These are phyloP conservation scores for Neurospora discreta DNA, from an alignment of 495 filamentous ascomycete species.

Conservation along the genomic window DNA sequence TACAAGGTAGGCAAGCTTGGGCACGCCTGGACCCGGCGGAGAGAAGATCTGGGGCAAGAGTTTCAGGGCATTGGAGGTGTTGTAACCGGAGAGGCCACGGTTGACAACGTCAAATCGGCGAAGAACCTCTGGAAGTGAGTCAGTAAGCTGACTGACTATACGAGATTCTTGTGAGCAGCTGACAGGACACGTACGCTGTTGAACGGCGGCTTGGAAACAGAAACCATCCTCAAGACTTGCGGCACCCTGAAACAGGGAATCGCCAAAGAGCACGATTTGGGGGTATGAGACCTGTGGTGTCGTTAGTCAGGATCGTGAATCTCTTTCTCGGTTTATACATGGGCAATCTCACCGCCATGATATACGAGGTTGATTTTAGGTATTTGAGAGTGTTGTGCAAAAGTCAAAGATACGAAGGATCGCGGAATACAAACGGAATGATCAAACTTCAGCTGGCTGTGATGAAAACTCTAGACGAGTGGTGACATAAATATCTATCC, in stretches of 20 bases:
- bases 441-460: background rate
- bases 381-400: background rate
- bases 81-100: constrained; percentile 39
- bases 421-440: background rate
- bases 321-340: background rate
- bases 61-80: constrained; percentile 35
- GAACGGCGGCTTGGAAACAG: constrained; percentile 58
- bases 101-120: constrained; percentile 39
- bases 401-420: background rate
- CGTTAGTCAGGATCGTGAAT: background rate
- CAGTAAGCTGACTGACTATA: background rate
- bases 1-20: constrained; percentile 56
- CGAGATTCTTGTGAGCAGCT: background rate
- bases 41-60: constrained; percentile 31
- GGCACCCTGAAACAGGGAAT: constrained; percentile 63
- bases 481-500: background rate
- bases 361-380: background rate
- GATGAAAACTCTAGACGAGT: background rate
- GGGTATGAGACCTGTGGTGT: constrained; percentile 28
- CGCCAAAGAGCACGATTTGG: constrained; percentile 72
- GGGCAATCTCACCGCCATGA: background rate
- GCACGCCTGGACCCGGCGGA: constrained; percentile 35
- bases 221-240: constrained; percentile 50
- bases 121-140: constrained; percentile 23
- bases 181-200: constrained; percentile 43